Base-by-base conservation (phyloP, 805 yeast species). In the Suhomyces sp. region DNA sequence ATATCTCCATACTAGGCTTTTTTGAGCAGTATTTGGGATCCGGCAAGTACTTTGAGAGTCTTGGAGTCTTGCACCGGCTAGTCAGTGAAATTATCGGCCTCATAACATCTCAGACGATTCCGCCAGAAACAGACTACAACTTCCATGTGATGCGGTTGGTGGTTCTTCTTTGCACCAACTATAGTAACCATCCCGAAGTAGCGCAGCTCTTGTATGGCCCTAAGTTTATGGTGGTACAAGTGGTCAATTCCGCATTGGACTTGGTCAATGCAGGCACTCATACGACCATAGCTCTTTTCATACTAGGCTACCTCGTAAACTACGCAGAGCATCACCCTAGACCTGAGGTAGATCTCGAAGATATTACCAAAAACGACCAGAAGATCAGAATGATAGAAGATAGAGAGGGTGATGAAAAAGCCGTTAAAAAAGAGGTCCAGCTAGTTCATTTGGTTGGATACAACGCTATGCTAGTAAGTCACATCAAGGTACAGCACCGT, bases 401-500 rank as follows among this genome's bases (percentile, higher is more conserved):
- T 19, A 19, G 31, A 51, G 31, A n/a, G n/a, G n/a, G 13, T 7
- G 59, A 55, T 39, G 12, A 47, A 21, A 45, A 41, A 21, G 29
- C 27, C n/a, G 19, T n/a, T n/a, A 20, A 10, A 12, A 20, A 41
- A n/a, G 25, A 49, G 20, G 29, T 20, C 13, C 22, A n/a, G n/a
- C 19, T 31, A 20, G 22, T 50, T 5, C 59, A 61, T 48, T 51
- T 61, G 41, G 41, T 55, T 4, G 64, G 62, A n/a, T 58, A 61
- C 51, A 57, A 55, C 25, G 35, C 50, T n/a, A 51, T 61, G 15
- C 43, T 58, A 8, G 15, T 60, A 12, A 45, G 54, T 13, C 21
- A 57, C 45, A 43, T 56, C 22, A 52, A 45, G 17, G 17, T 51
- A 9, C 40, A 45, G 12, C 22, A 37, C 19, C 37, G 47, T 19